These are phyloP conservation scores for Backusella morwellensis DNA, from an alignment of 192 early-diverging fungal species.

Conservation along the genomic window DNA sequence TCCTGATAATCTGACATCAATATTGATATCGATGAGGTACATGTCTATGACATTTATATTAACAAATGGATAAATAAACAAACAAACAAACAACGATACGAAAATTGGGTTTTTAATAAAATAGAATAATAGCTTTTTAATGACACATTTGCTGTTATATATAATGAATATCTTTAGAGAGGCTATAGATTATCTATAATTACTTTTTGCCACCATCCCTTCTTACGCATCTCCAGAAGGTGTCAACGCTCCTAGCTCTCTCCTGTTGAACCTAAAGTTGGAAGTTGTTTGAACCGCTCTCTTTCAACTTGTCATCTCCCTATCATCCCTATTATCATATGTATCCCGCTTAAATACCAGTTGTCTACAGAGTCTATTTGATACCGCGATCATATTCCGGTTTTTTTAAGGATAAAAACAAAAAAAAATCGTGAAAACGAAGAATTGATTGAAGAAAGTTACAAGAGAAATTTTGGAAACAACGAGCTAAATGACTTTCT, in stretches of 20 bases:
- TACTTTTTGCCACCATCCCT: not conserved
- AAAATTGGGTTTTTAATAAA: too few species aligned
- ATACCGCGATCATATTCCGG: not conserved
- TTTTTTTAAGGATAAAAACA: not conserved
- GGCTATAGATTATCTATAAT: not conserved
- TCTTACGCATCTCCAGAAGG: not conserved
- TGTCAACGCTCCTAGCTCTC: not conserved
- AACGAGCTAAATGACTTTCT: not conserved
- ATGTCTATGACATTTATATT: too few species aligned
- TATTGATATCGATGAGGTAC: too few species aligned
- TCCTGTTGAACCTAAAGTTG: conserved; percentile 1
- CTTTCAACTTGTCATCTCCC: not conserved
- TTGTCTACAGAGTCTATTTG: not conserved
- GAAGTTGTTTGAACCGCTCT: not conserved
- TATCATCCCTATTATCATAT: not conserved
- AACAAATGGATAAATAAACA: too few species aligned
- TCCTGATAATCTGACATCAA: too few species aligned
- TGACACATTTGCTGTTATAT: not conserved
- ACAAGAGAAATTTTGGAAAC: not conserved
- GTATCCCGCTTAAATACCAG: not conserved
- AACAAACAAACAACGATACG: too few species aligned
- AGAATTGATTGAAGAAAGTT: not conserved
- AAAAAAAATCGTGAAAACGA: not conserved
- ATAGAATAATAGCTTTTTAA: not conserved
- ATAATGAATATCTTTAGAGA: not conserved